Evolutionary conservation across 495 filamentous ascomycete species (phyloP), one percentile per base, ranked within the genome.

Genomic region (Penicillium nucicola): DNA sequence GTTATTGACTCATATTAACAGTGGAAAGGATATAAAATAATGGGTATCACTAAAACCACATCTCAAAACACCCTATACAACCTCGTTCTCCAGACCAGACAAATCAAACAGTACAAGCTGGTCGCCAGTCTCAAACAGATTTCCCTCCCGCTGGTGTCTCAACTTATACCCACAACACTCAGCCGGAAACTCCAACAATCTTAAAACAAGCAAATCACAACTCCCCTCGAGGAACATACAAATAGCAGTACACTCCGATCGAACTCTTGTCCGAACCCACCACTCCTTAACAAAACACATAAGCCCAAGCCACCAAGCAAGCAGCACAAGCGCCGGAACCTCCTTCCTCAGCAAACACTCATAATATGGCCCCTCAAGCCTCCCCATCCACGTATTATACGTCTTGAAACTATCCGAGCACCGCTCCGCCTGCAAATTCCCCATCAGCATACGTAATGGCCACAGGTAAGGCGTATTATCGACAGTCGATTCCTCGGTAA

Each of bases 131-230:
- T 53, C 35, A 6, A 50, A 11, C 25, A 23, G 22, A 32, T 33
- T 45, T 11, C 48, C 34, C 45, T 60, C 61, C 65, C 93, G 88
- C 86, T 95, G 95, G 31, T 95, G 87, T 2, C 61, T 75, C 52
- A 95, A 56, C 61, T 91, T 81, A 47, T 91, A 92, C 20, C 92
- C 91, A 48, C 95, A 84, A 13, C 84, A 76, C 66, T 87, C 81
- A 1, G 92, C 91, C 48, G 95, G 72, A 63, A 62, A 67, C 39
- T 62, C 57, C 36, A 68, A 14, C 56, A 68, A 38, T 12, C 42
- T 39, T 33, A 62, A 45, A 37, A 71, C 48, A 1, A 57, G 34
- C 4, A 57, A 50, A 45, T 72, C 52, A 7, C 43, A 49, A 49
- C 47, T 66, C n/a, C 57, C 49, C 42, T 71, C 67, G 17, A 80